A percentile compares a stretch with the other conserved stretches of the same genome.
These are phyloP conservation scores for Nannochloris sp. DNA, from an alignment of 139 green algal species.

Conservation along the genomic window DNA sequence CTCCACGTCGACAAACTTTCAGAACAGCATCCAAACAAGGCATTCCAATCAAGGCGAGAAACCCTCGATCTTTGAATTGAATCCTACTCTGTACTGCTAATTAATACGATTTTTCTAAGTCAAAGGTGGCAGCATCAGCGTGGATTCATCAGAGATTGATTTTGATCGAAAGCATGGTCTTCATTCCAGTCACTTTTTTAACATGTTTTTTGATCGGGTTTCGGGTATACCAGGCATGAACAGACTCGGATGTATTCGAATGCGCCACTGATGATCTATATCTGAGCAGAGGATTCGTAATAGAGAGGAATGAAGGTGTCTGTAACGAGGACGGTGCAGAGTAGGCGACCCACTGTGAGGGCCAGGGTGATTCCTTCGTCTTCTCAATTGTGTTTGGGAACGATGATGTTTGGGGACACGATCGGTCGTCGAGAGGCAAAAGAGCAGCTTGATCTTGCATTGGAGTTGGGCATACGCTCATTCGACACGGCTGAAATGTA, in stretches of 20 bases:
- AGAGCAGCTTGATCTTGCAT: slow-evolving; percentile 40
- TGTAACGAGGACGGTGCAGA: too few species aligned
- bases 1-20: not conserved
- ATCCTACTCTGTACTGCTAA: not conserved
- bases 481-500: slow-evolving; percentile 86
- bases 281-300: too few species aligned
- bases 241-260: too few species aligned
- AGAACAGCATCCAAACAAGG: slow-evolving; percentile 1
- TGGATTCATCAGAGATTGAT: too few species aligned
- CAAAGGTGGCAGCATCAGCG: too few species aligned
- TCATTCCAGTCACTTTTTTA: too few species aligned
- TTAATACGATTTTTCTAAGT: not conserved
- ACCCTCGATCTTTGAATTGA: not conserved
- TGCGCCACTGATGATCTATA: too few species aligned
- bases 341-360: too few species aligned
- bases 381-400: slow-evolving; percentile 48
- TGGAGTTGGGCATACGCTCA: slow-evolving; percentile 64
- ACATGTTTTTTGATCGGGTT: too few species aligned
- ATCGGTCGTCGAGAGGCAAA: slow-evolving; percentile 27
- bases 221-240: too few species aligned
- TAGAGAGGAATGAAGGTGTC: too few species aligned
- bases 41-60: not conserved
- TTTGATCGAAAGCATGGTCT: too few species aligned
- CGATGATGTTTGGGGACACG: slow-evolving; percentile 82
- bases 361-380: slow-evolving; percentile 16